Evolutionary conservation across 2,329 filamentous ascomycete genomes (phyloP).

Genomic region (Ophiostoma ips): DNA sequence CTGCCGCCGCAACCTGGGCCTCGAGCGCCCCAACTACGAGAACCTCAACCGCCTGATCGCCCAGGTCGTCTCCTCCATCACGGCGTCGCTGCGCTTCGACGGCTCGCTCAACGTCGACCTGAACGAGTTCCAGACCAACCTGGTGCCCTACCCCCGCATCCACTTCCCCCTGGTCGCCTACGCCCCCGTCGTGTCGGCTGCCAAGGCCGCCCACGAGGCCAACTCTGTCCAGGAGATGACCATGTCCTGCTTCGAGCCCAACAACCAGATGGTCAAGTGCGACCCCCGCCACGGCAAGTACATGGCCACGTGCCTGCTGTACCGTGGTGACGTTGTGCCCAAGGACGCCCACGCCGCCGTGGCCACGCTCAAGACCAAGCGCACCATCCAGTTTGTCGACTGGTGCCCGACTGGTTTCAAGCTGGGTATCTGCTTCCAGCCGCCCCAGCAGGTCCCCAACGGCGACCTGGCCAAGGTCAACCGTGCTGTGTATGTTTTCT

Average conservation of each 20-base stretch:
- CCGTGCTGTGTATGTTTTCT: constrained; percentile 70
- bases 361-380: constrained; percentile 96
- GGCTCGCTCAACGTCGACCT: constrained; percentile 98
- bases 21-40: constrained; percentile 95
- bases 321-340: constrained; percentile 95
- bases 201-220: constrained; percentile 93
- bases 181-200: constrained; percentile 82
- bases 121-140: constrained; percentile 99
- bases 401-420: constrained; percentile 99
- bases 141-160: constrained; percentile 97
- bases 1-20: constrained; percentile 91
- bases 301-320: constrained; percentile 97
- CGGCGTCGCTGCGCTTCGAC: constrained; percentile 94
- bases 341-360: constrained; percentile 90
- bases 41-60: constrained; percentile 98
- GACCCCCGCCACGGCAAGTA: constrained; percentile 98
- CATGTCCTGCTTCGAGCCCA: constrained; percentile 97
- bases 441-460: constrained; percentile 53
- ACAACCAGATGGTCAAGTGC: constrained; percentile 99
- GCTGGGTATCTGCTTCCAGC: constrained; percentile 99
- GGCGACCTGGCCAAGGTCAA: constrained; percentile 95
- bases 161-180: constrained; percentile 98
- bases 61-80: constrained; percentile 98
- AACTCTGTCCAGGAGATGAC: constrained; percentile 98
- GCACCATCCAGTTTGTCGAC: constrained; percentile 97